A percentile compares a stretch with the other conserved stretches of the same genome.
phyloP scores from a whole-genome alignment of 2,329 filamentous ascomycete species.

The Ophiocordyceps camponoti-saundersi region DNA sequence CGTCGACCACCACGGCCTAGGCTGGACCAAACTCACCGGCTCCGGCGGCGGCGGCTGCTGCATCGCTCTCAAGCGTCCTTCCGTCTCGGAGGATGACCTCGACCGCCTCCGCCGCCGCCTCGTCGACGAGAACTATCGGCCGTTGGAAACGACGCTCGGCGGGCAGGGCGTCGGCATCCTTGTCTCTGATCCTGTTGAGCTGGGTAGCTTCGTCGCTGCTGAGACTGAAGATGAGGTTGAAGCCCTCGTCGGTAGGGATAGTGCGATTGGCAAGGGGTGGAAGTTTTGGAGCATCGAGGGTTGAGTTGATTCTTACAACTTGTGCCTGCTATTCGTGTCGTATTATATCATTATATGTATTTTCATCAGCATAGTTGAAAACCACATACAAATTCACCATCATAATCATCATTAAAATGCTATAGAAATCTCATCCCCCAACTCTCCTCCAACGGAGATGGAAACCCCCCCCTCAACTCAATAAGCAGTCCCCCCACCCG shows the following conservation, averaged over 20 bases:
- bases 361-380: no score
- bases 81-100: constrained; percentile 37
- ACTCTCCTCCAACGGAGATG: neutral
- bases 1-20: constrained; percentile 74
- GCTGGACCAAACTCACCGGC: constrained; percentile 95
- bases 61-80: constrained; percentile 71
- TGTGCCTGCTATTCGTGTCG: no score
- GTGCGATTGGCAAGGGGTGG: constrained; percentile 61
- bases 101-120: constrained; percentile 47
- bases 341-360: no score
- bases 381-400: no score
- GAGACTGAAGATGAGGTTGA: constrained; percentile 77
- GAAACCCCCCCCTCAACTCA: no score
- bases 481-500: constrained; percentile 6
- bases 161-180: constrained; percentile 89
- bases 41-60: constrained; percentile 92
- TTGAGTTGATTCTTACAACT: no score
- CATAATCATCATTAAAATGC: no score
- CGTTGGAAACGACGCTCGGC: constrained; percentile 78
- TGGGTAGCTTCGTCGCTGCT: constrained; percentile 69
- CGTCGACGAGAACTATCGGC: constrained; percentile 56
- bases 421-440: neutral
- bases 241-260: constrained; percentile 58
- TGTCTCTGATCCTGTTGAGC: constrained; percentile 68
- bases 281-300: constrained; percentile 65